Evolutionary conservation across 768 basidiomycete species (phyloP), one percentile per base, ranked within the genome.

Genomic region (Lactarius hatsudake): DNA sequence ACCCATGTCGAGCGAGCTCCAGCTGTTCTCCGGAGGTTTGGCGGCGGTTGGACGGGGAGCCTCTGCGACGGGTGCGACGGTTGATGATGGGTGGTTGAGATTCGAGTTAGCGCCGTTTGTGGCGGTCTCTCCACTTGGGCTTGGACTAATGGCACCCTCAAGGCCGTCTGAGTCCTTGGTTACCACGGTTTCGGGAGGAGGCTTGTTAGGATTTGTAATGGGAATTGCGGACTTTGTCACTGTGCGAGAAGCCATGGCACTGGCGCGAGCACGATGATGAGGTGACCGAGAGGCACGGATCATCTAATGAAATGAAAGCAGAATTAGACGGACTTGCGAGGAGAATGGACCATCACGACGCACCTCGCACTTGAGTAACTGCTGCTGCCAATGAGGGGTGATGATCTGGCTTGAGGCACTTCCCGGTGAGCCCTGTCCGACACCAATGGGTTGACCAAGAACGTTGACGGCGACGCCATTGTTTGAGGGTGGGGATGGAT

Each of bases 1-100:
- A 62, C 97, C 96, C 87, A 99, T 93, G 78, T 99, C 97, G 58
- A 99, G 80, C 23, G 93, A 92, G 34, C 79, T 89, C 96, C 96
- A 99, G 13, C 85, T 86, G 77, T 87, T 91, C 74, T 86, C 84
- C 57, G 90, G 87, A 8, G 88, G 86, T 69, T 85, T 84, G 51
- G 81, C 79, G 54, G 84, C 82, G 5, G 86, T 86, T 28, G 86
- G 86, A 73, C 89, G 84, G 54, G 87, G 84, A 26, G 84, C 83
- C 74, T 87, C 86, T 34, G 86, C 81, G 51, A 90, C 81, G 23
- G 93, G 91, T 23, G 88, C 89, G 15, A 86, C 87, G 5, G 87
- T 90, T 3, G 91, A 87, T 3, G 92, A 89, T 1, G 91, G 89
- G 71, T 91, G 90, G 72, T 87, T 83, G 54, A 77, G 78, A 64